A percentile compares a stretch with the other conserved stretches of the same genome.
Conservation (phyloP, 2,329 filamentous ascomycete genomes). For the Fusarium aywerte region DNA sequence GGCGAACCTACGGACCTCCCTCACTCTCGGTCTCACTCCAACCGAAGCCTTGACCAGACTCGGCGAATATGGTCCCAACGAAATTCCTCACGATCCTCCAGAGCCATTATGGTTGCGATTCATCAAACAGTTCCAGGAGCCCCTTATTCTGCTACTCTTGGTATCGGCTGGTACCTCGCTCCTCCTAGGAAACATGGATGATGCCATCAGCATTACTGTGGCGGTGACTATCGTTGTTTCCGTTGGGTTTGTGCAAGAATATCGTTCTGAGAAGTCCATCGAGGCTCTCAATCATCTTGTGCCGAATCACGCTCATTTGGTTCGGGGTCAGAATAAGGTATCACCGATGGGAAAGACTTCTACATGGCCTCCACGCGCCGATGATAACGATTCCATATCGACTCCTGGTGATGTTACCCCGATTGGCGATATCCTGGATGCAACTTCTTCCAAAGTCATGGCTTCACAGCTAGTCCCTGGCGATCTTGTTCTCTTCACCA, state of each 20-base stretch:
- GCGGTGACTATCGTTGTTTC: conserved; percentile 97
- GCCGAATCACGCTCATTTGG: conserved; percentile 94
- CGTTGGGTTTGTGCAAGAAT: conserved; percentile 97
- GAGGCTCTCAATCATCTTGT: conserved; percentile 94
- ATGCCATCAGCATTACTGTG: conserved; percentile 93
- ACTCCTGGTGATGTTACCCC: conserved; percentile 66
- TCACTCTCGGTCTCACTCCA: conserved; percentile 81
- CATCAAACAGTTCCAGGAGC: conserved; percentile 95
- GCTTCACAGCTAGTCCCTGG: conserved; percentile 90
- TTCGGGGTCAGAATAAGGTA: conserved; percentile 67
- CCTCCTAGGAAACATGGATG: conserved; percentile 91
- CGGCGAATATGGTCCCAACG: conserved; percentile 86
- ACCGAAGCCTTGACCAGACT: conserved; percentile 84
- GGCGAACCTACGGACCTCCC: conserved; percentile 80
- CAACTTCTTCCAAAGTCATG: conserved; percentile 83
- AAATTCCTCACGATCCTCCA: conserved; percentile 91
- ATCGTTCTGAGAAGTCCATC: conserved; percentile 95
- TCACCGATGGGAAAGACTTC: conserved; percentile 51
- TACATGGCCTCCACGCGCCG: conserved; percentile 61
- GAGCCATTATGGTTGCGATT: conserved; percentile 97
- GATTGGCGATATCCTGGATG: conserved; percentile 72
- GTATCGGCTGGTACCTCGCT: conserved; percentile 89
- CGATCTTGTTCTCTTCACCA: conserved; percentile 92
- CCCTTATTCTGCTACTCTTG: conserved; percentile 90
- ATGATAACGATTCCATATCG: conserved; percentile 57